These are phyloP conservation scores for Dissophora globulifera DNA, from an alignment of 192 early-diverging fungal genomes.

Conservation along the genomic window DNA sequence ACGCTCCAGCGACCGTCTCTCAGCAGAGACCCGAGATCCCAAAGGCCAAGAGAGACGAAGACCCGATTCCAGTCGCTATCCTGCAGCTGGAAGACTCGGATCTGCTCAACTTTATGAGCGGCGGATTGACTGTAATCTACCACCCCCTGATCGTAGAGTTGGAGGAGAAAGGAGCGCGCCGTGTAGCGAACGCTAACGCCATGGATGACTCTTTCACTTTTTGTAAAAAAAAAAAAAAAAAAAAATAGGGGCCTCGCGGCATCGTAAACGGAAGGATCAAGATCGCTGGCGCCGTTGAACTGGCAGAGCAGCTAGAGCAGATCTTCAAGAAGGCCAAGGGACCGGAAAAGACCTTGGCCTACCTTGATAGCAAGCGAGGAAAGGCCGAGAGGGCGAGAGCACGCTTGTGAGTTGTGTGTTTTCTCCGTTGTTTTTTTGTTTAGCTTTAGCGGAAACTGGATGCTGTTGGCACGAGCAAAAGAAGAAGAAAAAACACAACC, in stretches of 20 bases:
- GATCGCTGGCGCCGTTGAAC: constrained; percentile 49
- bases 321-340: constrained; percentile 45
- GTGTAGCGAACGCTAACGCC: no score
- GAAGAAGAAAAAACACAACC: no score
- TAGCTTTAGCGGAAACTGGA: no score
- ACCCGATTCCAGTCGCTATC: constrained; percentile 46
- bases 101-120: constrained; percentile 51
- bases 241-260: constrained; percentile 41
- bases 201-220: no score
- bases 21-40: constrained; percentile 45
- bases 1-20: constrained; percentile 31
- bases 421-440: no score
- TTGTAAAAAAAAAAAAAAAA: no score
- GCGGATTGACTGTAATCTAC: constrained; percentile 31
- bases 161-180: no score
- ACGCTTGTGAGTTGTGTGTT: constrained; percentile 8
- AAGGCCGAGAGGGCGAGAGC: constrained; percentile 32
- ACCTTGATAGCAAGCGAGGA: constrained; percentile 37
- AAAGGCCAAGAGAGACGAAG: constrained; percentile 34
- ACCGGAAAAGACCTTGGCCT: constrained; percentile 42
- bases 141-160: no score
- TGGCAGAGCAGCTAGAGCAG: constrained; percentile 42
- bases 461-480: no score
- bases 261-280: constrained; percentile 50
- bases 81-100: constrained; percentile 48